Evolutionary conservation across 176 grass and related monocot genomes (phyloP).

Genomic region (Canna indica): DNA sequence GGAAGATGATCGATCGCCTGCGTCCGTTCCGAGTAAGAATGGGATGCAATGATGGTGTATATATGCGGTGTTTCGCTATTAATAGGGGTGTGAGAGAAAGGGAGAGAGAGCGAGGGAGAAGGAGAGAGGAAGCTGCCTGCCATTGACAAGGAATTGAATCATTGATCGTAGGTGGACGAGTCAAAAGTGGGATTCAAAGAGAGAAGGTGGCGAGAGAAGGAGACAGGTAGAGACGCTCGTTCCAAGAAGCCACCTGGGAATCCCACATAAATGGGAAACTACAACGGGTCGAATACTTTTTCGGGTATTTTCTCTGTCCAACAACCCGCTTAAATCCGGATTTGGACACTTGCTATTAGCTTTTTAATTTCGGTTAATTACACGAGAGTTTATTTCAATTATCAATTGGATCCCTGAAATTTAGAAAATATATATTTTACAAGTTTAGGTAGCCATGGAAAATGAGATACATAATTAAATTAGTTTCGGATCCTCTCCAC

Average conservation of each 20-base stretch:
- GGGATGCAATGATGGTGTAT: neutral
- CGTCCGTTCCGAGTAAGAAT: neutral
- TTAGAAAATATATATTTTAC: no score
- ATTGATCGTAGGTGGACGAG: neutral
- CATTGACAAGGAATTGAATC: no score
- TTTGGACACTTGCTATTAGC: no score
- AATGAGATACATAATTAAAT: no score
- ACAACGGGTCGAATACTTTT: no score
- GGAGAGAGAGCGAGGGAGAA: neutral
- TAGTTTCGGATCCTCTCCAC: no score
- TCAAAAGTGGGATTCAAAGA: neutral
- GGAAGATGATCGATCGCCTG: neutral
- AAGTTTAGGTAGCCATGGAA: no score
- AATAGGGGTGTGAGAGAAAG: neutral
- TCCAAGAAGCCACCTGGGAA: neutral
- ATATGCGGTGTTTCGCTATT: neutral
- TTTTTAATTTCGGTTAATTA: no score
- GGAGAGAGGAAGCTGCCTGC: neutral
- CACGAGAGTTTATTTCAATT: no score
- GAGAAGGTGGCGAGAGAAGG: neutral
- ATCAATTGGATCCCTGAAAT: no score
- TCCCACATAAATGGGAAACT: neutral
- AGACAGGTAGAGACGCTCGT: neutral
- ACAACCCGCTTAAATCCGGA: no score
- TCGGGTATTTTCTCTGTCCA: no score